Conservation (phyloP, 2,329 filamentous ascomycete genomes). For the Alternaria sp. region DNA sequence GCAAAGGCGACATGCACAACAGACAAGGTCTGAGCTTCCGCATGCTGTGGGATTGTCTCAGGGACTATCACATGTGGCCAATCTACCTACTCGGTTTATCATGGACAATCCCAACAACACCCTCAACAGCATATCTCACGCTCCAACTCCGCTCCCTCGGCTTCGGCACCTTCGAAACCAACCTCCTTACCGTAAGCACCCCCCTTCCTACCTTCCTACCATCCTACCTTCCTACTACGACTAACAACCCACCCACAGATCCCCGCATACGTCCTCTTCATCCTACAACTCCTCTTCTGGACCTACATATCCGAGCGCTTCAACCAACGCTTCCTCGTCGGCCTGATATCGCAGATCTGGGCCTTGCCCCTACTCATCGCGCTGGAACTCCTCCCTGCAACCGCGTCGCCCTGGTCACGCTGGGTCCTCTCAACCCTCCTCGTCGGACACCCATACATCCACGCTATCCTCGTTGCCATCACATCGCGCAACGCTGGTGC, state of each 20-base stretch:
- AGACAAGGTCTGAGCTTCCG: conserved; percentile 58
- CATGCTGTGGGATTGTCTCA: conserved; percentile 59
- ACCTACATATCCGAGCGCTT: conserved; percentile 59
- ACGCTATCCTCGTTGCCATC: conserved; percentile 54
- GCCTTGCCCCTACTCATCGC: conserved; percentile 48
- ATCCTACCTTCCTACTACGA: background rate
- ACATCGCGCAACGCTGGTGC: conserved; percentile 52
- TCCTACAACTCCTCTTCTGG: conserved; percentile 58
- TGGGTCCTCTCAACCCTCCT: conserved; percentile 49
- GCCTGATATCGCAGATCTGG: conserved; percentile 50
- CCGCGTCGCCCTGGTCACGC: conserved; percentile 47
- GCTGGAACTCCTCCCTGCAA: conserved; percentile 40
- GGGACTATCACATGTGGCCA: conserved; percentile 63
- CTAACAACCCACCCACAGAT: conserved; percentile 32
- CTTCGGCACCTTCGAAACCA: conserved; percentile 48
- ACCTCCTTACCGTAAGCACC: conserved; percentile 42
- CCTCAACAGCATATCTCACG: conserved; percentile 44
- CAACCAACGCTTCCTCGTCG: conserved; percentile 60
- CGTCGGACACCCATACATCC: conserved; percentile 53
- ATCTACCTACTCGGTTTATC: conserved; percentile 47
- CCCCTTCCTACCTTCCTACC: background rate
- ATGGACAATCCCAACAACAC: conserved; percentile 44
- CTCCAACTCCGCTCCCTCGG: conserved; percentile 44
- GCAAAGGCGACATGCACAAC: conserved; percentile 68
- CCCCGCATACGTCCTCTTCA: conserved; percentile 56